Evolutionary conservation across 768 basidiomycete genomes (phyloP).

Genomic region (Calocybe gangraenosa): DNA sequence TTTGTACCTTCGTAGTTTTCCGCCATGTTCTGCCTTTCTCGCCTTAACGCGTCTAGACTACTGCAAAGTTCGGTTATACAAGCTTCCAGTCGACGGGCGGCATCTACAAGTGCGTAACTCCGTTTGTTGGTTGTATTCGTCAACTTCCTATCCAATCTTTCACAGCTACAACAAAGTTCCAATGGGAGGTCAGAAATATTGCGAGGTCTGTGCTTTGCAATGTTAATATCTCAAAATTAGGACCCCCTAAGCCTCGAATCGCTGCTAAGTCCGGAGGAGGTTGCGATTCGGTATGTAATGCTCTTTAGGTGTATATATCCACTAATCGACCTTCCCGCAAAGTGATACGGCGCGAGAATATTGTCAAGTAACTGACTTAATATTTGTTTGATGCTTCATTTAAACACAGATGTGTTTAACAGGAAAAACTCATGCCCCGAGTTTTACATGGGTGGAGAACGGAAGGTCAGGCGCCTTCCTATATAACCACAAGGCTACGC

Average conservation of each 20-base stretch:
- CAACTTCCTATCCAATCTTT: background rate
- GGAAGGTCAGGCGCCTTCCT: constrained; percentile 53
- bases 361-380: constrained; percentile 56
- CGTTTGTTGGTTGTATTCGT: background rate
- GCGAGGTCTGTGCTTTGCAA: background rate
- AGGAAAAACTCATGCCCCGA: constrained; percentile 84
- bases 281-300: constrained; percentile 68
- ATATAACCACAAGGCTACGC: background rate
- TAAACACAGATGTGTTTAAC: constrained; percentile 1
- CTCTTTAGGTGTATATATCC: constrained; percentile 1
- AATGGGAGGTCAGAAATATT: constrained; percentile 35
- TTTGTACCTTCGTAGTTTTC: background rate
- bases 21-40: constrained; percentile 13
- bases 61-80: background rate
- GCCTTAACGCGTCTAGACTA: background rate
- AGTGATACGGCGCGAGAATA: constrained; percentile 75
- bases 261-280: constrained; percentile 85
- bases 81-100: constrained; percentile 19
- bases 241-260: constrained; percentile 82
- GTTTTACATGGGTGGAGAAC: constrained; percentile 87
- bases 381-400: background rate
- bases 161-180: constrained; percentile 35
- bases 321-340: constrained; percentile 23
- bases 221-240: constrained; percentile 31
- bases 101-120: constrained; percentile 20